These are phyloP conservation scores for Emmonsiellopsis sp. DNA, from an alignment of 2,329 filamentous ascomycete genomes.

Conservation along the genomic window DNA sequence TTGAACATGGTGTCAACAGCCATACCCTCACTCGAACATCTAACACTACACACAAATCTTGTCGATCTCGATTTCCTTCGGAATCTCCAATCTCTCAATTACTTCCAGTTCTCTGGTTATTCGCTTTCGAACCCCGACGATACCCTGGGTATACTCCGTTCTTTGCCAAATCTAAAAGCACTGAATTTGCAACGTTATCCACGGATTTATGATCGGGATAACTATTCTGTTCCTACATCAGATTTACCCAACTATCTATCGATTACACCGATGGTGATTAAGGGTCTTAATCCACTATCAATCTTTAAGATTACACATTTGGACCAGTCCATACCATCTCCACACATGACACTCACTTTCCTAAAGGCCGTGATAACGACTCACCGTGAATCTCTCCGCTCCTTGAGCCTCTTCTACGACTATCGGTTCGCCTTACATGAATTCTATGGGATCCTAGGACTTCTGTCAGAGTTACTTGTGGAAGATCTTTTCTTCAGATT, in stretches of 20 bases:
- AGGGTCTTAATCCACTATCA: background rate
- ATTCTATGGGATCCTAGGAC: background rate
- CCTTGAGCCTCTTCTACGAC: background rate
- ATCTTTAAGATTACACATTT: background rate
- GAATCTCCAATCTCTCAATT: background rate
- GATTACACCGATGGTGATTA: background rate
- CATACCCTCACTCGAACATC: background rate
- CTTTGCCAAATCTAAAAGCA: background rate
- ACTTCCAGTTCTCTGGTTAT: background rate
- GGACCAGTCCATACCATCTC: background rate
- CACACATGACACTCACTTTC: background rate
- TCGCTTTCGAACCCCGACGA: background rate
- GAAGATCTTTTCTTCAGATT: background rate
- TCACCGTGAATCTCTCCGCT: background rate
- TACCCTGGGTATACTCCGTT: background rate
- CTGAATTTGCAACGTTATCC: background rate
- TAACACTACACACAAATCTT: background rate
- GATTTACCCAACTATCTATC: background rate
- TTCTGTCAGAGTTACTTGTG: background rate
- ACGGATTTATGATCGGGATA: background rate
- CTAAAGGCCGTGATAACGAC: background rate
- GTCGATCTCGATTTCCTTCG: background rate
- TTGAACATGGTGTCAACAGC: background rate
- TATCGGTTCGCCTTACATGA: background rate
- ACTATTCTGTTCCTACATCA: background rate